Conservation (phyloP, 2,329 filamentous ascomycete species). For the Elsinoe ampelina region DNA sequence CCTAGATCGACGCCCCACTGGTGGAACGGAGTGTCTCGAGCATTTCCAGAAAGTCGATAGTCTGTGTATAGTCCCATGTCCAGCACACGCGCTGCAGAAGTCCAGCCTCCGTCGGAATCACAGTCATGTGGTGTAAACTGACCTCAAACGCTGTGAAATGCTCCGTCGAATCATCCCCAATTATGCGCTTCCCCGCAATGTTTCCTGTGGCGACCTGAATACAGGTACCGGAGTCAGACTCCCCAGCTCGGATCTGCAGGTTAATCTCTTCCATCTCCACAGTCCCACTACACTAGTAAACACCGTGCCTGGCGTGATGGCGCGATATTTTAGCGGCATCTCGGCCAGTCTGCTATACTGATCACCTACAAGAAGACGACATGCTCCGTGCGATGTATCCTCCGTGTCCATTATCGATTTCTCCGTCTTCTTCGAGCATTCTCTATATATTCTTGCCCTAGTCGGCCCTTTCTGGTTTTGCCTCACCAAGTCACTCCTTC, state of each 20-base stretch:
- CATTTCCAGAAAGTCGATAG: background rate
- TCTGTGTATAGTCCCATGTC: background rate
- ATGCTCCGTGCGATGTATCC: background rate
- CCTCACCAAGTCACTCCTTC: slow-evolving; percentile 15
- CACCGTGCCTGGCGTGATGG: background rate
- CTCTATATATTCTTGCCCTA: background rate
- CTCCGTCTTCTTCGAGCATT: slow-evolving; percentile 8
- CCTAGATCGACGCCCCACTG: background rate
- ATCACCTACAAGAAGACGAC: background rate
- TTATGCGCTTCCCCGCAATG: slow-evolving; percentile 3
- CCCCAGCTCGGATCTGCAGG: background rate
- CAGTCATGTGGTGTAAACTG: background rate
- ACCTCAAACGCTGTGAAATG: background rate
- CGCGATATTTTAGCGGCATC: background rate
- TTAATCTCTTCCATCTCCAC: slow-evolving; percentile 9
- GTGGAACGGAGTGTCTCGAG: slow-evolving; percentile 1
- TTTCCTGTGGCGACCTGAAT: background rate
- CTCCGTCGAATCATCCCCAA: slow-evolving; percentile 7
- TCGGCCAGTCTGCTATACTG: background rate
- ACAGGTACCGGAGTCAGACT: background rate
- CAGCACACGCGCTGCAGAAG: background rate
- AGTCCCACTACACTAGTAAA: slow-evolving; percentile 5
- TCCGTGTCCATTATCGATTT: slow-evolving; percentile 3
- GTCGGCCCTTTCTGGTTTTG: background rate
- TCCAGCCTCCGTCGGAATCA: background rate